Evolutionary conservation across 176 grass and related monocot genomes (phyloP).

Genomic region (Rhynchospora breviuscula): DNA sequence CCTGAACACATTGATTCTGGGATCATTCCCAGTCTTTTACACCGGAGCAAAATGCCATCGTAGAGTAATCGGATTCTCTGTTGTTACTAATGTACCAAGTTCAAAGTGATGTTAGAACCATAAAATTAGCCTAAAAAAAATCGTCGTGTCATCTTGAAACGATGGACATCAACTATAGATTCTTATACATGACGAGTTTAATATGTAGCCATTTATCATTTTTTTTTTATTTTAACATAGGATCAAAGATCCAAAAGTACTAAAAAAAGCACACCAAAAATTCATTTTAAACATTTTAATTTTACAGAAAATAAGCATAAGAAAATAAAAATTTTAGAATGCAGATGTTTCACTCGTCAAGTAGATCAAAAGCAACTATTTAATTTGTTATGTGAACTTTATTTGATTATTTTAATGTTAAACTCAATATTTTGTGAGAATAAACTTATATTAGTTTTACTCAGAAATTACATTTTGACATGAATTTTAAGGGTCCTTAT

Average conservation of each 20-base stretch:
- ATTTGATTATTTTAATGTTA: not conserved
- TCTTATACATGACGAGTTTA: not conserved
- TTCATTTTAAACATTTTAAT: not conserved
- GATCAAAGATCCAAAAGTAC: too few species aligned
- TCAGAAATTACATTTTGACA: not conserved
- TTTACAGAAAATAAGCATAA: too few species aligned
- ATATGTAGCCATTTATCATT: not conserved
- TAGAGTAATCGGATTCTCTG: not conserved
- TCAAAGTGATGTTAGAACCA: not conserved
- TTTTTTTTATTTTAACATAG: too few species aligned
- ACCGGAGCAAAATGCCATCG: not conserved
- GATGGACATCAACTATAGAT: not conserved
- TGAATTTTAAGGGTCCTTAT: not conserved
- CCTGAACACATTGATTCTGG: constrained; percentile 4
- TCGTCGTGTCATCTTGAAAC: not conserved
- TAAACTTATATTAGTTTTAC: not conserved
- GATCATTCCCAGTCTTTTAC: constrained; percentile 7
- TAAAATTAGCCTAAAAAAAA: not conserved
- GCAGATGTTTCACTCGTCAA: not conserved
- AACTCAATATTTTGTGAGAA: not conserved
- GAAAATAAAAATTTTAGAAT: too few species aligned
- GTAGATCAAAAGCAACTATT: not conserved
- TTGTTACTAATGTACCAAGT: not conserved
- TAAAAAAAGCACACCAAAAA: not conserved
- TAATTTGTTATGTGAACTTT: not conserved